These are phyloP conservation scores for Linum lewisii DNA, from an alignment of 345 rosid genomes.

Conservation along the genomic window DNA sequence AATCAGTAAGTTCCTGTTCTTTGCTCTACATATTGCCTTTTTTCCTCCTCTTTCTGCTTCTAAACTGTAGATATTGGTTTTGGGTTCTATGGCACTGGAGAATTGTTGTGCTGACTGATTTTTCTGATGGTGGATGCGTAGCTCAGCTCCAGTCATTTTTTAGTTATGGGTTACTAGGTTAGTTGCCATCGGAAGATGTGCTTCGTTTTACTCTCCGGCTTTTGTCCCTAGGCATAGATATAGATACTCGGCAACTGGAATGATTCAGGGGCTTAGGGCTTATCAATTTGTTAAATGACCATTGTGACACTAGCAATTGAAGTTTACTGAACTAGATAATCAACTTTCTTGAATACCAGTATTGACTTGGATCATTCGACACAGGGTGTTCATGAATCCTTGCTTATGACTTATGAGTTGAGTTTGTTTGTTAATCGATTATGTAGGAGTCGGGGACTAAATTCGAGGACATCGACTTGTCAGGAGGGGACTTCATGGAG, in stretches of 20 bases:
- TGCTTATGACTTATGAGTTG: too few relatives aligned
- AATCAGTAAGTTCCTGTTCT: slow-evolving; percentile 54
- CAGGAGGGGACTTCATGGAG: slow-evolving; percentile 59
- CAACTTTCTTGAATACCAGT: neutral
- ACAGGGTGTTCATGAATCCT: neutral
- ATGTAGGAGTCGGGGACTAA: slow-evolving; percentile 52
- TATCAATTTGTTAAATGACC: neutral
- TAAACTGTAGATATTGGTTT: neutral
- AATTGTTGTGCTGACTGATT: too few relatives aligned
- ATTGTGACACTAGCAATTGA: neutral
- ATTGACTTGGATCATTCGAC: neutral
- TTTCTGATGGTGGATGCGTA: too few relatives aligned
- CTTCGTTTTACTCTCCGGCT: too few relatives aligned
- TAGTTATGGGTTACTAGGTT: too few relatives aligned
- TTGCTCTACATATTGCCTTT: neutral
- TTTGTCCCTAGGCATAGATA: too few relatives aligned
- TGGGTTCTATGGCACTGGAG: neutral
- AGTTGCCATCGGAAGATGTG: too few relatives aligned
- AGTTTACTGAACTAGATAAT: too few relatives aligned
- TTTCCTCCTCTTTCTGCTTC: slow-evolving; percentile 1
- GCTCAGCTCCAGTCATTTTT: too few relatives aligned
- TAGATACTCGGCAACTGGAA: neutral
- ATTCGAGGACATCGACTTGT: slow-evolving; percentile 62
- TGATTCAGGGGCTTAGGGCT: too few relatives aligned
- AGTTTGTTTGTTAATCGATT: too few relatives aligned